Evolutionary conservation across 495 filamentous ascomycete species (phyloP).

Genomic region (Talaromyces wortmannii): DNA sequence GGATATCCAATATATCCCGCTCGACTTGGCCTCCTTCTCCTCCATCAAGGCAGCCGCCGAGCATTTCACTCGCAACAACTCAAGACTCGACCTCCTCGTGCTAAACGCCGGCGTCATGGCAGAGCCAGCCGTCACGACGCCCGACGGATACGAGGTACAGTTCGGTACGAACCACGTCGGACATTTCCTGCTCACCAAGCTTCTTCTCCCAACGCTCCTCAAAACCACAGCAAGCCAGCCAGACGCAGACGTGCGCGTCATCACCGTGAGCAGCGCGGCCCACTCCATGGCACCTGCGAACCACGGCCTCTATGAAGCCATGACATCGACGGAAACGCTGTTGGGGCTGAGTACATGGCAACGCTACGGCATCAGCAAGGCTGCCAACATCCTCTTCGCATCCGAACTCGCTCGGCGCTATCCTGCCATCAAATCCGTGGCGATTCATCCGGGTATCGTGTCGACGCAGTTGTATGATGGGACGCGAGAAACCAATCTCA

Average conservation of each 20-base stretch:
- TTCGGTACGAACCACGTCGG: constrained; percentile 69
- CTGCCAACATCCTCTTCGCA: constrained; percentile 63
- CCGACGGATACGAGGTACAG: constrained; percentile 64
- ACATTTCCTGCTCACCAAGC: constrained; percentile 57
- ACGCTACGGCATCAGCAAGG: constrained; percentile 61
- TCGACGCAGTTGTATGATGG: constrained; percentile 43
- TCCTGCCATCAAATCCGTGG: constrained; percentile 46
- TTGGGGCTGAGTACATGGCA: constrained; percentile 24
- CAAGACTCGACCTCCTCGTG: constrained; percentile 56
- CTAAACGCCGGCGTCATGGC: constrained; percentile 69
- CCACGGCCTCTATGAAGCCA: constrained; percentile 41
- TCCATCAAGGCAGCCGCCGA: constrained; percentile 43
- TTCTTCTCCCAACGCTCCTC: constrained; percentile 53
- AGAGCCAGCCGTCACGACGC: constrained; percentile 33
- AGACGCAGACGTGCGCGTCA: constrained; percentile 16
- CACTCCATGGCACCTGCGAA: constrained; percentile 33
- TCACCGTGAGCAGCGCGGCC: constrained; percentile 23
- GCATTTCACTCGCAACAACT: constrained; percentile 34
- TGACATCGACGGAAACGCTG: constrained; percentile 32
- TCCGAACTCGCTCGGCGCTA: constrained; percentile 51
- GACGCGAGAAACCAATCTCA: constrained; percentile 14
- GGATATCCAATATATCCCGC: constrained; percentile 41
- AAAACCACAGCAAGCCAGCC: constrained; percentile 28
- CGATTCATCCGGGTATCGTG: constrained; percentile 64
- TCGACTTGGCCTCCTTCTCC: constrained; percentile 46